A percentile compares a stretch with the other conserved stretches of the same genome.
phyloP scores from a whole-genome alignment of 2,329 filamentous ascomycete species.

The Botryotinia globosa region DNA sequence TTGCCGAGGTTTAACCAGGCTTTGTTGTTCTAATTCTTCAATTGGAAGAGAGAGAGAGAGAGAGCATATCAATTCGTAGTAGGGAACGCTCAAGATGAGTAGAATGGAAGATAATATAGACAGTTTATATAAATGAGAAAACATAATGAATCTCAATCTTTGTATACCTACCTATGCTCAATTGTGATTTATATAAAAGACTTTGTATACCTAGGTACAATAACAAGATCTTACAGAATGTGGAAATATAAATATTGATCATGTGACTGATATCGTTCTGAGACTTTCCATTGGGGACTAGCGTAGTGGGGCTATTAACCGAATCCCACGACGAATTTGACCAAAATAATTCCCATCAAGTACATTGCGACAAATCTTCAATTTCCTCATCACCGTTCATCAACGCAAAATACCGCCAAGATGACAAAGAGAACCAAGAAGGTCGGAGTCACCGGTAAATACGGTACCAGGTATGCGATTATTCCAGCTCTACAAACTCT shows the following conservation, averaged over 20 bases:
- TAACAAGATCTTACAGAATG: neutral
- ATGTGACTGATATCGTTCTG: neutral
- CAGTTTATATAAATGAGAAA: neutral
- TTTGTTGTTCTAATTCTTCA: neutral
- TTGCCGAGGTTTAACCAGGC: constrained; percentile 6
- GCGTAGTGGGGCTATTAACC: constrained; percentile 19
- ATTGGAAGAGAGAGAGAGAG: too few species aligned
- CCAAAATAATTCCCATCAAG: constrained; percentile 27
- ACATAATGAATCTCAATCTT: neutral
- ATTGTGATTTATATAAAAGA: neutral
- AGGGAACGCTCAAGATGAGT: neutral
- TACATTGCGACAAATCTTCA: constrained; percentile 24
- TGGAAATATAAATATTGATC: neutral
- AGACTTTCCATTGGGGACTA: constrained; percentile 5
- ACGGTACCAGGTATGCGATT: constrained; percentile 81
- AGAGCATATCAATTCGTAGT: neutral
- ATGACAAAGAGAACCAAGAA: constrained; percentile 98
- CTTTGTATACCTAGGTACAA: neutral
- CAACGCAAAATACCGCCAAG: constrained; percentile 52
- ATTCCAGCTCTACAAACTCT: constrained; percentile 29
- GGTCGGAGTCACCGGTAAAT: constrained; percentile 99
- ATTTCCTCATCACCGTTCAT: constrained; percentile 30
- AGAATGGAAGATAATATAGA: neutral
- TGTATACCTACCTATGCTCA: neutral
- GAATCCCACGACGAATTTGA: constrained; percentile 21